These are phyloP conservation scores for Colletotrichum navitas DNA, from an alignment of 2,329 filamentous ascomycete species.

Conservation along the genomic window DNA sequence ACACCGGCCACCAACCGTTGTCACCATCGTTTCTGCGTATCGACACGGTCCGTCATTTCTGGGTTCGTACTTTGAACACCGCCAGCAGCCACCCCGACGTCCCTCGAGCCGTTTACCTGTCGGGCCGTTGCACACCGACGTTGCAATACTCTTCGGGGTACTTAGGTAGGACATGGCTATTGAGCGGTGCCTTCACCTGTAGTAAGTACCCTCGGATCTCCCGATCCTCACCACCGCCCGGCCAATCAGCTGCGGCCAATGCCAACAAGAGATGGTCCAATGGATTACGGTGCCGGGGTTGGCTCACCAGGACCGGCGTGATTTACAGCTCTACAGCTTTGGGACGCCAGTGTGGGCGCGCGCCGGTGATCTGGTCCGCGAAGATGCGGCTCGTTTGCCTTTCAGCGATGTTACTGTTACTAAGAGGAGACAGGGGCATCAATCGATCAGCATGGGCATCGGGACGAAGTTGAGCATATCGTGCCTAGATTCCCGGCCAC, in stretches of 20 bases:
- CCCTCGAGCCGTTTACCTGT: background rate
- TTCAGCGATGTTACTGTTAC: slow-evolving; percentile 2
- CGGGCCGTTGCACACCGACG: background rate
- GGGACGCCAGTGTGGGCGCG: slow-evolving; percentile 2
- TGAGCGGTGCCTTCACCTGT: background rate
- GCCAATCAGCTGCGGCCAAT: background rate
- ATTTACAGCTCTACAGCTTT: slow-evolving; percentile 30
- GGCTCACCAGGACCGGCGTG: background rate
- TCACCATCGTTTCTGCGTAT: background rate
- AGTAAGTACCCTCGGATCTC: background rate
- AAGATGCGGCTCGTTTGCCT: slow-evolving; percentile 16
- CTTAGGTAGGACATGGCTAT: background rate
- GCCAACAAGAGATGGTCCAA: background rate
- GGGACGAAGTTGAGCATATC: slow-evolving; percentile 10
- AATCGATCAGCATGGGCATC: background rate
- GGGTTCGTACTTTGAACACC: background rate
- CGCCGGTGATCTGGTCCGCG: background rate
- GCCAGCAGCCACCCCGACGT: background rate
- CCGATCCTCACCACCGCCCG: background rate
- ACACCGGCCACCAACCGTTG: background rate
- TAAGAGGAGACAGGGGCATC: background rate
- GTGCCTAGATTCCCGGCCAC: slow-evolving; percentile 4
- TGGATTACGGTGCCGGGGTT: slow-evolving; percentile 2
- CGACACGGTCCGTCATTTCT: background rate
- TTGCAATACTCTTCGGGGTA: background rate